Evolutionary conservation across 345 rosid genomes (phyloP), one percentile per base, ranked within the genome.

Genomic region (Dipteronia dyeriana): DNA sequence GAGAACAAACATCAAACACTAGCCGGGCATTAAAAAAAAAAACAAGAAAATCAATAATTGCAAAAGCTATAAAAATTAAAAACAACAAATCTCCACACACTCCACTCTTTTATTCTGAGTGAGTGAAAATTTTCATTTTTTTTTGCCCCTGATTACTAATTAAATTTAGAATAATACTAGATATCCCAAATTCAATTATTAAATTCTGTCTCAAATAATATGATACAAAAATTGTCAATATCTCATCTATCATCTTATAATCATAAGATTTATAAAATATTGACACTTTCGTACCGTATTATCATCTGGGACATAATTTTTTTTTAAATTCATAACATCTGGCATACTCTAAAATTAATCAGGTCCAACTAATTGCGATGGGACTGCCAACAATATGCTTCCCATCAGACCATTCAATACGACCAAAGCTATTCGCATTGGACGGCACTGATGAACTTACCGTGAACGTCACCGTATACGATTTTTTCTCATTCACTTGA

Each of bases 391-490:
- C 99, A 61, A 77, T 80, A 80, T 85, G 87, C 71, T 82, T 87
- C 74, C 92, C 98, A 79, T 93, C 97, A 7, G 93, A 81, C 99
- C 99, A 95, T 78, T 84, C 87, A 39, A 93, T 77, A 10, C 85
- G 83, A 14, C 88, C 94, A 53, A 91, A 91, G 79, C 77, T 83
- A n/a, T 83, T 81, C 13, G 86, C 80, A 62, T 71, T 82, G 0
- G 86, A 4, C 4, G 91, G 79, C 83, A 77, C 79, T 25, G 88
- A 75, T 22, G 88, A 75, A 67, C 80, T 86, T 8, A 79, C 94
- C 0, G 89, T 86, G 60, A 91, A 88, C 13, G 96, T 90, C 25
- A 89, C 97, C 2, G 90, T 91, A 43, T 86, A 95, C 7, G 91
- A 78, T 81, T 91, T 83, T 83, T 88, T 88, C 91, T 91, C 98